Base-by-base conservation (phyloP, 2,329 filamentous ascomycete genomes). In the Aspergillus fumigatiaffinis region DNA sequence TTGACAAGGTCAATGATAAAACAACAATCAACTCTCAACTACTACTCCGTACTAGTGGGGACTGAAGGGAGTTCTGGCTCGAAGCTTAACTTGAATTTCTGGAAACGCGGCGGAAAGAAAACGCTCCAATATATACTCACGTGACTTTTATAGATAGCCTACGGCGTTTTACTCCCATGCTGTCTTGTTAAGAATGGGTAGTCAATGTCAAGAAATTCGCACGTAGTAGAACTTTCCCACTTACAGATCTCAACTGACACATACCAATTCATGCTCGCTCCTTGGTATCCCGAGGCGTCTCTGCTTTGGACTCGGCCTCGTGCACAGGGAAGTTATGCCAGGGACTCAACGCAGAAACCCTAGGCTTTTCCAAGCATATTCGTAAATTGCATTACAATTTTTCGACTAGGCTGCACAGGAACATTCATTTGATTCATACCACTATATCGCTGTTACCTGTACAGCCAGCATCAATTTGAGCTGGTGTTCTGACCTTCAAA, bases 21-120 rank as follows among this genome's bases (percentile, higher is more conserved):
- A 51, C 28, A 51, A n/a, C 35, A 50, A 23, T 8, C 49, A 12
- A 17, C 9, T 12, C 2, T 51, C 26, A 46, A 12, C 10, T 51
- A 54, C 50, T 38, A 50, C 49, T 54, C 29, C 29, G 29, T 38
- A 51, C 41, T 32, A 50, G 53, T 46, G 50, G 50, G 32, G 47
- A 28, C 49, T 55, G 38, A 52, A 58, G 49, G 46, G 50, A 47
- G 46, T 52, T 46, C 46, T 54, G 47, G 29, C 35, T 51, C 48
- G 50, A 52, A 62, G 58, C 58, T 63, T 51, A 50, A 57, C 56
- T 25, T 58, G 50, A 52, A 63, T 63, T 64, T 63, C 63, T 63
- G 60, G 59, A 32, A 53, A 51, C 55, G 62, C 56, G 61, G 61
- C 60, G 58, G 60, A 62, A 65, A 63, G 62, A 63, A 63, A 60